These are phyloP conservation scores for Castanea crenata DNA, from an alignment of 306 rosid genomes.

Conservation along the genomic window DNA sequence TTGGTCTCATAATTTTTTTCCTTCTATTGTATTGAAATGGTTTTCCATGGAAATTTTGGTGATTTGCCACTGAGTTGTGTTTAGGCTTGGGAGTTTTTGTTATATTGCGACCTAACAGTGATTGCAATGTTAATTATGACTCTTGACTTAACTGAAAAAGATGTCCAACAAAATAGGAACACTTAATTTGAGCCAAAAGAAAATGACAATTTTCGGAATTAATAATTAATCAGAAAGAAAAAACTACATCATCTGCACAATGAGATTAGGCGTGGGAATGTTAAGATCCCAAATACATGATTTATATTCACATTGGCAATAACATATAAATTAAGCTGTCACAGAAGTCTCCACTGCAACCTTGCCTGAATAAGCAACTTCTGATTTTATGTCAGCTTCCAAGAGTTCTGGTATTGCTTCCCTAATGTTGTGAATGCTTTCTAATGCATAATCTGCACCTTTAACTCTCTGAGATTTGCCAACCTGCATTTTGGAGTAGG, in stretches of 20 bases:
- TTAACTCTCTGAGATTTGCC: slow-evolving; percentile 81
- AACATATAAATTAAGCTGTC: slow-evolving; percentile 51
- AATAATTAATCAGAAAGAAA: slow-evolving; percentile 24
- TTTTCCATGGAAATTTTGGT: too few species aligned
- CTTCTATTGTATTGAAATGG: too few species aligned
- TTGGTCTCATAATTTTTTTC: too few species aligned
- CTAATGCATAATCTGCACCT: slow-evolving; percentile 94
- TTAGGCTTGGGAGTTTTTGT: too few species aligned
- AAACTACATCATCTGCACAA: slow-evolving; percentile 35
- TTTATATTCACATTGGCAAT: neutral
- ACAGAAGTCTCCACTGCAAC: slow-evolving; percentile 86
- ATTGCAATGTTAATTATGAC: neutral
- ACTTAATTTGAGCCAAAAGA: neutral
- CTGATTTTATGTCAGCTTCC: slow-evolving; percentile 69
- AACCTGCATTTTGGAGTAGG: slow-evolving; percentile 38
- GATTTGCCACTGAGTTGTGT: too few species aligned
- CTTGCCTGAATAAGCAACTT: slow-evolving; percentile 61
- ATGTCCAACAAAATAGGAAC: neutral
- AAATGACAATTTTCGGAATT: neutral
- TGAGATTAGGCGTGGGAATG: neutral
- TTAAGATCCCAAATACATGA: slow-evolving; percentile 8
- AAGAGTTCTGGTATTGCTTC: slow-evolving; percentile 89
- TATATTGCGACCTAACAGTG: too few species aligned
- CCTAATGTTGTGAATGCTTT: slow-evolving; percentile 91
- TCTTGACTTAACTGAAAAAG: neutral